These are phyloP conservation scores for Musa itinerans DNA, from an alignment of 176 grass and related monocot species.

Conservation along the genomic window DNA sequence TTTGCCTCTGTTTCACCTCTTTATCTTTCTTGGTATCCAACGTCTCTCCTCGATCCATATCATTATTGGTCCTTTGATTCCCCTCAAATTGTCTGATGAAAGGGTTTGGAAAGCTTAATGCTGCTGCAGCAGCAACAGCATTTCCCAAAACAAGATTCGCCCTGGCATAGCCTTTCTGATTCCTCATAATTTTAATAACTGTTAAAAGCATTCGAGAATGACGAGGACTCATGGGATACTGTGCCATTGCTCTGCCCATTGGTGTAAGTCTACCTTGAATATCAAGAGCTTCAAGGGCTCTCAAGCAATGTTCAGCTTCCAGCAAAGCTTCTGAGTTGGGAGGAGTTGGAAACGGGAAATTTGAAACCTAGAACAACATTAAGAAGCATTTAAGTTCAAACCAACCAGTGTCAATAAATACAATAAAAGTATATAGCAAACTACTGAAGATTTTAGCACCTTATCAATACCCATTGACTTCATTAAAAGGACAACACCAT, in stretches of 20 bases:
- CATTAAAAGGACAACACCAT: conserved; percentile 85
- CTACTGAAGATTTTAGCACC: conserved; percentile 28
- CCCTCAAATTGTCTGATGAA: conserved; percentile 51
- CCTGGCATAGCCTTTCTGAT: conserved; percentile 33
- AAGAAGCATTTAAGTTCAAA: conserved; percentile 13
- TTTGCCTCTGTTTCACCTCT: conserved; percentile 43
- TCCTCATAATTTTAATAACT: conserved; percentile 65
- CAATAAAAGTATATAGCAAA: conserved; percentile 13
- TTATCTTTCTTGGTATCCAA: conserved; percentile 29
- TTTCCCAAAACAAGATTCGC: conserved; percentile 61
- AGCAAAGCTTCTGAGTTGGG: conserved; percentile 62
- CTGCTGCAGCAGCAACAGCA: conserved; percentile 66
- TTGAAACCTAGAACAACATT: conserved; percentile 56
- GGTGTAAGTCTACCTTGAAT: conserved; percentile 44
- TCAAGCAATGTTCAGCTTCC: conserved; percentile 78
- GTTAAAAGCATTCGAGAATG: conserved; percentile 90
- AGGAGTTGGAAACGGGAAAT: conserved; percentile 90
- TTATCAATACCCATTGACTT: conserved; percentile 88
- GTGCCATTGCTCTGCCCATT: conserved; percentile 80
- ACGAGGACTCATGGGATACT: conserved; percentile 79
- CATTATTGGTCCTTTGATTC: conserved; percentile 21
- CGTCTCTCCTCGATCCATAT: conserved; percentile 26
- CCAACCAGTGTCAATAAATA: neutral
- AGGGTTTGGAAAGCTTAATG: conserved; percentile 83
- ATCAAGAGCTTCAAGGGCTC: conserved; percentile 73